A percentile compares a stretch with the other conserved stretches of the same genome.
These are phyloP conservation scores for Galerina sulciceps DNA, from an alignment of 768 basidiomycete genomes.

Conservation along the genomic window DNA sequence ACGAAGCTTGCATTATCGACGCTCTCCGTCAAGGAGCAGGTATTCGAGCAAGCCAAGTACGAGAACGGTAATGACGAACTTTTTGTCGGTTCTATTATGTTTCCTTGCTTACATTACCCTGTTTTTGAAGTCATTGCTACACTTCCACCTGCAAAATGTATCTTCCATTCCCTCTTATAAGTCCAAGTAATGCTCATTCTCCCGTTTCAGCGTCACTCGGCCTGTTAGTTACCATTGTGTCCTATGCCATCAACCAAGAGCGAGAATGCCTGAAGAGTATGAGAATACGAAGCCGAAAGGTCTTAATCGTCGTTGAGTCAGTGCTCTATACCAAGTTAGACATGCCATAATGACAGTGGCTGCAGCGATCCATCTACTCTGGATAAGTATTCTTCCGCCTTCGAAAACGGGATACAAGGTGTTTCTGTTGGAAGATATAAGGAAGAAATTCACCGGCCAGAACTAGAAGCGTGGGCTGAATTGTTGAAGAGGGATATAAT, in stretches of 20 bases:
- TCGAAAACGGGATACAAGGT: slow-evolving; percentile 23
- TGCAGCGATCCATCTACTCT: slow-evolving; percentile 25
- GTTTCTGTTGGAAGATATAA: slow-evolving; percentile 31
- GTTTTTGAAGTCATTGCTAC: slow-evolving; percentile 35
- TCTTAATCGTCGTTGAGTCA: slow-evolving; percentile 38
- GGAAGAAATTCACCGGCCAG: slow-evolving; percentile 24
- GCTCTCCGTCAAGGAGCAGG: slow-evolving; percentile 25
- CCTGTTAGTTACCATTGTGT: slow-evolving; percentile 29
- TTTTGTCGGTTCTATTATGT: background rate
- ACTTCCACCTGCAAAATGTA: slow-evolving; percentile 33
- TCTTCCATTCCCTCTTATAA: background rate
- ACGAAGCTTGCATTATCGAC: slow-evolving; percentile 16
- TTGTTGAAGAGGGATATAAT: slow-evolving; percentile 33
- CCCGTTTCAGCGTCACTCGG: slow-evolving; percentile 27
- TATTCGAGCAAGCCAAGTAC: slow-evolving; percentile 34
- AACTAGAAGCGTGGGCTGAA: slow-evolving; percentile 19
- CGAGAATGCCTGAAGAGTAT: slow-evolving; percentile 9
- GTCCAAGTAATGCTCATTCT: background rate
- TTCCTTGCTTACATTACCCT: background rate
- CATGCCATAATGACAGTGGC: background rate
- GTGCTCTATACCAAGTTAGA: background rate
- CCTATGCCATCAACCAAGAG: slow-evolving; percentile 32
- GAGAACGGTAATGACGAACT: slow-evolving; percentile 38
- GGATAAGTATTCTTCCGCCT: slow-evolving; percentile 20
- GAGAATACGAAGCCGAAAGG: slow-evolving; percentile 25